phyloP scores from a whole-genome alignment of 2,329 filamentous ascomycete genomes.

The Acrocalymma vagum region DNA sequence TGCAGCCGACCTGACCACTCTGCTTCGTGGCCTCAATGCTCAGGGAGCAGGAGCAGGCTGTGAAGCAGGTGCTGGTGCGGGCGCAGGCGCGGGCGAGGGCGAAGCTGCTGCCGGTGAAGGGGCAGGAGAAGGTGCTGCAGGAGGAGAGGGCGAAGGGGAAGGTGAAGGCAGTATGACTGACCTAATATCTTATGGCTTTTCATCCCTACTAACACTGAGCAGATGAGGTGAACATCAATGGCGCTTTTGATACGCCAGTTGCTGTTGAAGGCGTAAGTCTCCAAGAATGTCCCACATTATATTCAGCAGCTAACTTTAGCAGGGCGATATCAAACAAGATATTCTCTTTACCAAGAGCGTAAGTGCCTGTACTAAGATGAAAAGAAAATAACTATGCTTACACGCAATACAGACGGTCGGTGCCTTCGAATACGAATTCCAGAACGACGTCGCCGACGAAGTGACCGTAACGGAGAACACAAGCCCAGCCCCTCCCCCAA shows the following conservation, averaged over 20 bases:
- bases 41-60: background rate
- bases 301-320: background rate
- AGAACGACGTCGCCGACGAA: constrained; percentile 19
- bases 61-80: constrained; percentile 1
- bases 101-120: constrained; percentile 5
- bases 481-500: constrained; percentile 18
- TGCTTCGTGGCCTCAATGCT: too few relatives aligned
- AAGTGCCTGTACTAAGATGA: background rate
- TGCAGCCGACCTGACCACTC: background rate
- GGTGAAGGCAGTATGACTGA: constrained; percentile 14
- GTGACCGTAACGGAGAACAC: constrained; percentile 30
- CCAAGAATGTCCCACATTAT: background rate
- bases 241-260: constrained; percentile 14
- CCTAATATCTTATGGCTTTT: background rate
- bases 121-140: constrained; percentile 1
- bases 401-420: constrained; percentile 20
- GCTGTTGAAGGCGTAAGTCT: constrained; percentile 15
- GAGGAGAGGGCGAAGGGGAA: constrained; percentile 8
- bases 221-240: constrained; percentile 22
- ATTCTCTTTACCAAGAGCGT: constrained; percentile 29
- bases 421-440: constrained; percentile 31
- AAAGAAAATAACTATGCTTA: background rate
- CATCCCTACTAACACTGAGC: background rate
- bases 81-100: constrained; percentile 2
- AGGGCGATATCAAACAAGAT: constrained; percentile 32